phyloP scores from a whole-genome alignment of 495 filamentous ascomycete genomes.

The Aspergillus hancockii region DNA sequence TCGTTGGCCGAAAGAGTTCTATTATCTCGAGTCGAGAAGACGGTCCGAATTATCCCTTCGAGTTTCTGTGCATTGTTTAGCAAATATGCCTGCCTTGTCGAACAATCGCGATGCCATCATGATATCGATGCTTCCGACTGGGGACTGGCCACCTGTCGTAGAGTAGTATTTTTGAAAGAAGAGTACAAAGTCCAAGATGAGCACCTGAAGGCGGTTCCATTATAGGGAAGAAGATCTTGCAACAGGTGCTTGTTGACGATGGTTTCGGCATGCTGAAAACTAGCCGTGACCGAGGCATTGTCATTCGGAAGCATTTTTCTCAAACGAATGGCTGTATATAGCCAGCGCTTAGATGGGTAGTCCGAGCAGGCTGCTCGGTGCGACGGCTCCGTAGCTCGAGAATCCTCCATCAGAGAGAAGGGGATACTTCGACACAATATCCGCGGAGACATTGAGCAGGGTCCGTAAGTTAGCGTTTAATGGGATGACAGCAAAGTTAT shows the following conservation, averaged over 20 bases:
- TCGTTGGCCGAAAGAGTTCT: too few species aligned
- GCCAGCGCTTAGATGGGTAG: neutral
- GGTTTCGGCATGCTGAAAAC: conserved; percentile 18
- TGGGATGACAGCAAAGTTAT: conserved; percentile 5
- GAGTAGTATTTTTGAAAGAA: conserved; percentile 26
- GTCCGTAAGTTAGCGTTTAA: neutral
- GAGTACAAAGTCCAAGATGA: conserved; percentile 6
- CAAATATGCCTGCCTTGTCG: neutral
- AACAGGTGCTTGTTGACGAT: conserved; percentile 23
- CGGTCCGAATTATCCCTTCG: too few species aligned
- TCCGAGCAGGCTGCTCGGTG: conserved; percentile 7
- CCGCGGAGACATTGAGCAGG: conserved; percentile 7
- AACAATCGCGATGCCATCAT: neutral
- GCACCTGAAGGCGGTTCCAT: conserved; percentile 25
- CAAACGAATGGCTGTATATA: conserved; percentile 20
- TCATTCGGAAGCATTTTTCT: conserved; percentile 26
- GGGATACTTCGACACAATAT: conserved; percentile 11
- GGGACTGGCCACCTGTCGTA: conserved; percentile 18
- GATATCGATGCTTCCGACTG: conserved; percentile 5
- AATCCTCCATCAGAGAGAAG: conserved; percentile 17
- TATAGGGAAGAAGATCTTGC: conserved; percentile 23
- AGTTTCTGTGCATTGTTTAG: conserved; percentile 12
- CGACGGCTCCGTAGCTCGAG: conserved; percentile 28
- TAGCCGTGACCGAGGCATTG: conserved; percentile 16
- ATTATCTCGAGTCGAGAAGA: too few species aligned